These are phyloP conservation scores for Beauveria pseudobassiana DNA, from an alignment of 2,329 filamentous ascomycete genomes.

Conservation along the genomic window DNA sequence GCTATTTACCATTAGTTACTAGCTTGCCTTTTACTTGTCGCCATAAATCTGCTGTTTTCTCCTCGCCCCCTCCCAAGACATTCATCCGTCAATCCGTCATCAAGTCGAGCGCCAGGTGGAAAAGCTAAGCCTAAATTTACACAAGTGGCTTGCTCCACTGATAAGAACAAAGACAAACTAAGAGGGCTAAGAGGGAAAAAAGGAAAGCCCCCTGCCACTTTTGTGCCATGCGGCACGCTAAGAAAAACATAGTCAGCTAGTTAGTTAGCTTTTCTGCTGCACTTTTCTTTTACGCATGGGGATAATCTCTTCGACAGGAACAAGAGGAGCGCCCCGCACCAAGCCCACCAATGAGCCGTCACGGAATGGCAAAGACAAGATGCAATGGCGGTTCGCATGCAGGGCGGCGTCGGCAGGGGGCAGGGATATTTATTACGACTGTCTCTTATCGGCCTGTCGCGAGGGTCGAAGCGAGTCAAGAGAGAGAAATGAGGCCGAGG, in stretches of 20 bases:
- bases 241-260: too few relatives aligned
- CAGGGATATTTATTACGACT: too few relatives aligned
- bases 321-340: not conserved
- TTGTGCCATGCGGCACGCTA: not conserved
- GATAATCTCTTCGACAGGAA: not conserved
- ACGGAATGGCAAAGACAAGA: not conserved
- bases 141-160: constrained; percentile 5
- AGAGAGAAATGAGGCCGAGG: not conserved
- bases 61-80: too few relatives aligned
- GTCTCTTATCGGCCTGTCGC: constrained; percentile 1
- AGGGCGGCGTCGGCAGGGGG: too few relatives aligned
- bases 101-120: too few relatives aligned
- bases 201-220: too few relatives aligned
- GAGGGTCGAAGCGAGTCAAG: not conserved
- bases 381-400: not conserved
- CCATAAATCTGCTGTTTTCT: too few relatives aligned
- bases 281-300: not conserved
- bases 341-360: constrained; percentile 1
- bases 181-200: not conserved
- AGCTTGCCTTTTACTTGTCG: too few relatives aligned
- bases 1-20: too few relatives aligned
- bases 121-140: too few relatives aligned
- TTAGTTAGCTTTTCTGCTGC: not conserved
- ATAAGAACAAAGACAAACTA: not conserved
- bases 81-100: too few relatives aligned